Percentiles rank a stretch among this genome's conserved stretches.
Evolutionary conservation across 169 alveolate genomes (phyloP).

Genomic region (Cardiosporidium cionae): DNA sequence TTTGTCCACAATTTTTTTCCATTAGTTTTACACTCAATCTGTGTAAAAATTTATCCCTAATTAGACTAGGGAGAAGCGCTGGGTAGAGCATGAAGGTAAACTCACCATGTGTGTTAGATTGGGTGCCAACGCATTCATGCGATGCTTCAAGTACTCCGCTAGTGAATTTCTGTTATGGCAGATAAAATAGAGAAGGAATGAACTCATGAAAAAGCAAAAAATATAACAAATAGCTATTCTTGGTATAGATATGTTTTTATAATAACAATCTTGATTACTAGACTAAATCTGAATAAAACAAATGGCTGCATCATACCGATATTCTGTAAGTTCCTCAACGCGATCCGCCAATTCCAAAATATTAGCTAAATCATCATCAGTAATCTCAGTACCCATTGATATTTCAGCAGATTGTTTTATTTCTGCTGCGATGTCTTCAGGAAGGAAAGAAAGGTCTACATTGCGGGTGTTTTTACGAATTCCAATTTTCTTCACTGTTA

Average conservation of each 20-base stretch:
- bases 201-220: too few relatives aligned
- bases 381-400: constrained; percentile 98
- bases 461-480: constrained; percentile 13
- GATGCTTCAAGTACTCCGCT: constrained; percentile 86
- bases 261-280: too few relatives aligned
- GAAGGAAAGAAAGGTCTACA: constrained; percentile 1
- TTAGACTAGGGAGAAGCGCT: too few relatives aligned
- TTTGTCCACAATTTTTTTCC: too few relatives aligned
- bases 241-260: too few relatives aligned
- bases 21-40: too few relatives aligned
- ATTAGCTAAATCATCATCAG: constrained; percentile 87
- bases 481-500: constrained; percentile 32
- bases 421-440: constrained; percentile 74
- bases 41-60: too few relatives aligned
- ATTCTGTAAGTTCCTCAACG: constrained; percentile 89
- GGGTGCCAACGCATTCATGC: constrained; percentile 99
- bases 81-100: too few relatives aligned
- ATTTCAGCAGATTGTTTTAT: constrained; percentile 96
- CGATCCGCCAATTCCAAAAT: constrained; percentile 88
- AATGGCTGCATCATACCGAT: constrained; percentile 58
- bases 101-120: constrained; percentile 93
- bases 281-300: too few relatives aligned
- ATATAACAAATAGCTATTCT: too few relatives aligned
- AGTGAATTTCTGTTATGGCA: too few relatives aligned
- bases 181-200: too few relatives aligned